Evolutionary conservation across 768 basidiomycete species (phyloP).

Genomic region (Pholiota conissans): DNA sequence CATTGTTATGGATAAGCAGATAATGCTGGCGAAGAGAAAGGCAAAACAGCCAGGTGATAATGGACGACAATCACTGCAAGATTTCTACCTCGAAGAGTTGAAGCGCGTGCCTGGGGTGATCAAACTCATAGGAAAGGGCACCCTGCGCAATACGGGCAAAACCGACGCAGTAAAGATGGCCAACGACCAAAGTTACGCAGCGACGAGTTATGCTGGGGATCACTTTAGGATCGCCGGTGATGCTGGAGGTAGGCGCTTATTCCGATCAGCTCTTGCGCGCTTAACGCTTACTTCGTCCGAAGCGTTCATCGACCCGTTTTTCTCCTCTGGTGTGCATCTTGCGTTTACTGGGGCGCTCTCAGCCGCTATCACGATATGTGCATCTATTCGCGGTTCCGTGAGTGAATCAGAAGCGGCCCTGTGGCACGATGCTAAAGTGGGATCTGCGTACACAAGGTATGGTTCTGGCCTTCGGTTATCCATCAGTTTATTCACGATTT

Average conservation of each 20-base stretch:
- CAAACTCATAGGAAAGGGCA: constrained; percentile 28
- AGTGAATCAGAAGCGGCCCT: constrained; percentile 28
- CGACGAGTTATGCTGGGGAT: constrained; percentile 31
- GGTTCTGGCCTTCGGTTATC: background rate
- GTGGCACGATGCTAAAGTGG: constrained; percentile 37
- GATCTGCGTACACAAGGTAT: constrained; percentile 34
- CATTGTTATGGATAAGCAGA: constrained; percentile 45
- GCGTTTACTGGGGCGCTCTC: constrained; percentile 38
- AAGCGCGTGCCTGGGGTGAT: constrained; percentile 30
- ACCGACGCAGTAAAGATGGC: constrained; percentile 21
- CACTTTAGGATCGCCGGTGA: constrained; percentile 40
- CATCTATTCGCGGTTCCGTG: constrained; percentile 30
- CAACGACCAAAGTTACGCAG: constrained; percentile 38
- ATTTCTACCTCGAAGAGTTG: constrained; percentile 39
- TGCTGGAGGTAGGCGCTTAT: constrained; percentile 33
- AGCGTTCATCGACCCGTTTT: constrained; percentile 51
- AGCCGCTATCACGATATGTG: constrained; percentile 37
- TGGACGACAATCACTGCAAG: constrained; percentile 18
- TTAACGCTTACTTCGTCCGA: background rate
- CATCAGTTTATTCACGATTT: background rate
- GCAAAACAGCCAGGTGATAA: background rate
- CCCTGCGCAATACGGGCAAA: constrained; percentile 17
- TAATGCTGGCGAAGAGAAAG: constrained; percentile 5
- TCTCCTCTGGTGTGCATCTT: constrained; percentile 45
- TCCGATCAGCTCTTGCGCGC: background rate